A percentile compares a stretch with the other conserved stretches of the same genome.
Evolutionary conservation across 345 rosid genomes (phyloP).

Genomic region (Gossypioides kirkii): DNA sequence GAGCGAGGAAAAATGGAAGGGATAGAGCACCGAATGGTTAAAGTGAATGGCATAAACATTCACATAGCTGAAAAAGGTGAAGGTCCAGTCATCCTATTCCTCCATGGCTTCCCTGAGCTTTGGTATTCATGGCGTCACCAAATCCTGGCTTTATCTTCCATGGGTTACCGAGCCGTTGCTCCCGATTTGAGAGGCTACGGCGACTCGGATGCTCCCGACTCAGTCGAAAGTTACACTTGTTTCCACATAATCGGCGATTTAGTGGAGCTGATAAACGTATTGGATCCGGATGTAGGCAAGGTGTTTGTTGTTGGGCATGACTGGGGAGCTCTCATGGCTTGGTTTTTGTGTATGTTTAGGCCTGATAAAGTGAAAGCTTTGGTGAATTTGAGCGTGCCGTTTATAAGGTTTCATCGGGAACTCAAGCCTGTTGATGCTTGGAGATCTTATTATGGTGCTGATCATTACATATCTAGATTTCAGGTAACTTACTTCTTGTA

Average conservation of each 20-base stretch:
- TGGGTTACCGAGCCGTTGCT: conserved; percentile 56
- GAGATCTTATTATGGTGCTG: conserved; percentile 36
- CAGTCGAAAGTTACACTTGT: conserved; percentile 38
- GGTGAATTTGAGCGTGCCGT: conserved; percentile 44
- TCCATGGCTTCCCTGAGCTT: conserved; percentile 72
- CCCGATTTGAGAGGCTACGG: conserved; percentile 68
- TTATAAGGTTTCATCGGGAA: conserved; percentile 25
- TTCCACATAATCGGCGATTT: conserved; percentile 46
- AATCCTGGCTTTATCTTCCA: conserved; percentile 40
- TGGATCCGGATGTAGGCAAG: conserved; percentile 22
- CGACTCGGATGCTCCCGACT: conserved; percentile 48
- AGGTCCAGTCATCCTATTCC: conserved; percentile 48
- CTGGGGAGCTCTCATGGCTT: conserved; percentile 57
- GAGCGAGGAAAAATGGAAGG: conserved; percentile 7
- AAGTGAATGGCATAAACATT: conserved; percentile 19
- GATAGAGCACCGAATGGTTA: conserved; percentile 4
- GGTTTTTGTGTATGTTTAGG: conserved; percentile 45
- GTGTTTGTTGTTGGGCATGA: conserved; percentile 70
- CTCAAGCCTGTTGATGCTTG: conserved; percentile 24
- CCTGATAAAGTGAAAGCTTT: conserved; percentile 55
- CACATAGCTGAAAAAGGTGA: conserved; percentile 53
- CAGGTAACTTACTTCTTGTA: too few relatives aligned
- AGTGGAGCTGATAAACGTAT: conserved; percentile 35
- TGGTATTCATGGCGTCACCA: conserved; percentile 80
- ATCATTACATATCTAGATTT: conserved; percentile 48